Percentiles rank a stretch among this genome's conserved stretches.
Evolutionary conservation across 768 basidiomycete genomes (phyloP).

Genomic region (Suillus subalutaceus): DNA sequence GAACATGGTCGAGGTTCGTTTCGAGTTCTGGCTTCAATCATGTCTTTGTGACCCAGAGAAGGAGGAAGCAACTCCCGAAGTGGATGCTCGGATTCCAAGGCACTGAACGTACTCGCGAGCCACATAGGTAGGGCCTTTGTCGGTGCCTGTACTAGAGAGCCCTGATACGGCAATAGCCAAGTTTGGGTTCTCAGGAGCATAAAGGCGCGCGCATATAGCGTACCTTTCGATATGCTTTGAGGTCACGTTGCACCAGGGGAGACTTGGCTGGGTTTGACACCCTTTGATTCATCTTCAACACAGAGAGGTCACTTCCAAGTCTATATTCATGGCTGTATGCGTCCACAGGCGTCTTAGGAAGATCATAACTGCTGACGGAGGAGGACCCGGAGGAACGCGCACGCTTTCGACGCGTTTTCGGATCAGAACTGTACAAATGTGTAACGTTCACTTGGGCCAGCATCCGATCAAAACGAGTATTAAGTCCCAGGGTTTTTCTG

Average conservation of each 20-base stretch:
- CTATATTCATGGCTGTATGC: slow-evolving; percentile 38
- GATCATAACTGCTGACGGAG: slow-evolving; percentile 44
- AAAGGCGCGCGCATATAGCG: slow-evolving; percentile 32
- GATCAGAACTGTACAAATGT: slow-evolving; percentile 25
- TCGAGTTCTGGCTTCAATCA: slow-evolving; percentile 5
- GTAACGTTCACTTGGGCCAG: slow-evolving; percentile 56
- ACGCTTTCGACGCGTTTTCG: slow-evolving; percentile 32
- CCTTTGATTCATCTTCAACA: slow-evolving; percentile 43
- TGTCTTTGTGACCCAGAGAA: slow-evolving; percentile 16
- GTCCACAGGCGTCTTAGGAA: slow-evolving; percentile 45
- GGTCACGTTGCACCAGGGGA: not conserved
- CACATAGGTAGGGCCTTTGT: slow-evolving; percentile 51
- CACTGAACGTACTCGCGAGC: slow-evolving; percentile 55
- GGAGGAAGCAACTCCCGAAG: slow-evolving; percentile 35
- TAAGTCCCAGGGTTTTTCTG: slow-evolving; percentile 51
- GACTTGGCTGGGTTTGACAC: not conserved
- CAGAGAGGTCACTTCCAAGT: slow-evolving; percentile 43
- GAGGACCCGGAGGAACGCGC: slow-evolving; percentile 46
- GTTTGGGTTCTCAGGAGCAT: slow-evolving; percentile 13
- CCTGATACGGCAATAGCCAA: slow-evolving; percentile 14
- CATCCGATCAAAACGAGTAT: slow-evolving; percentile 70
- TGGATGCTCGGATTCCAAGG: slow-evolving; percentile 41
- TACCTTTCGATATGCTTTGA: slow-evolving; percentile 19
- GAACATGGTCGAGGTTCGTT: slow-evolving; percentile 6
- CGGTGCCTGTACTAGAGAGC: slow-evolving; percentile 20